Percentiles rank a stretch among this genome's conserved stretches.
Conservation (phyloP, 1,284 basidiomycete species). For the Malassezia japonica region DNA sequence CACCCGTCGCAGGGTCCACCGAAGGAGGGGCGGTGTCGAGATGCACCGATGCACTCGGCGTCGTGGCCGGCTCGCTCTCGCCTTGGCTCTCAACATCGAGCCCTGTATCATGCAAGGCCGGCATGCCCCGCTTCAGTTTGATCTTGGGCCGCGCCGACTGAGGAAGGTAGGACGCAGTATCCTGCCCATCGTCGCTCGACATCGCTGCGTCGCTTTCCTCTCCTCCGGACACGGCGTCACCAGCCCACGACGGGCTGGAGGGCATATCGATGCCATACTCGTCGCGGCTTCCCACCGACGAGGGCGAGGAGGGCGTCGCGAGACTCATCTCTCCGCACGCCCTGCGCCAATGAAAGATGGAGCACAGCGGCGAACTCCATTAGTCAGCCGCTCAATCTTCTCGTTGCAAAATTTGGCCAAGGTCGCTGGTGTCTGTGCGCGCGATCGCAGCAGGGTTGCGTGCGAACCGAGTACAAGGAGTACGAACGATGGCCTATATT, state of each 20-base stretch:
- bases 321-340: slow-evolving; percentile 1
- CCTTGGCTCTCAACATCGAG: background rate
- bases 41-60: background rate
- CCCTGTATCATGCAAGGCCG: background rate
- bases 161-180: background rate
- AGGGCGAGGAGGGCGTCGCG: slow-evolving; percentile 2
- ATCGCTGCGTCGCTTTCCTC: background rate
- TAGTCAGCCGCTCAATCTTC: background rate
- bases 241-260: slow-evolving; percentile 9
- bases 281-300: background rate
- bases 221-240: background rate
- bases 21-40: too few relatives aligned
- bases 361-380: too few relatives aligned
- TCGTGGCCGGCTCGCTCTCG: background rate
- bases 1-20: background rate
- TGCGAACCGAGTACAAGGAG: too few relatives aligned
- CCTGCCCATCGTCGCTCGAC: slow-evolving; percentile 12
- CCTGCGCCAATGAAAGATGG: too few relatives aligned
- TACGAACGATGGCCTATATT: slow-evolving; percentile 4
- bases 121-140: slow-evolving; percentile 2
- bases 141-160: slow-evolving; percentile 5
- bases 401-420: background rate
- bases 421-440: background rate
- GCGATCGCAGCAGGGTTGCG: background rate
- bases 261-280: background rate